A percentile compares a stretch with the other conserved stretches of the same genome.
Evolutionary conservation across 2,329 filamentous ascomycete genomes (phyloP).

Genomic region (Paracamarosporium sp.): DNA sequence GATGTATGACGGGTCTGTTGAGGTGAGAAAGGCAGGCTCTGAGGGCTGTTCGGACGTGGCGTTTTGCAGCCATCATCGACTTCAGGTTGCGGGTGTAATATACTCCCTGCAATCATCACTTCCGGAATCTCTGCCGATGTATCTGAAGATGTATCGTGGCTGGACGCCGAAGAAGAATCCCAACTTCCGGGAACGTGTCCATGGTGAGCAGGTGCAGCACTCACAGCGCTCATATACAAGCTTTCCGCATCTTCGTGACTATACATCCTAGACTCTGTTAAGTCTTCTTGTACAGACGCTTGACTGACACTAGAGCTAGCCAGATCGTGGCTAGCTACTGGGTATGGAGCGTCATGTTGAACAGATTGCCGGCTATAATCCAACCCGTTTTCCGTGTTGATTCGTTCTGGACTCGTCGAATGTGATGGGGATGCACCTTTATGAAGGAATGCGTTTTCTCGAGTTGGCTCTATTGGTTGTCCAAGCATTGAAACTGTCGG

Average conservation of each 20-base stretch:
- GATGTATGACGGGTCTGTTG: neutral
- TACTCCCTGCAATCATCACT: conserved; percentile 39
- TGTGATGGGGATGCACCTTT: conserved; percentile 14
- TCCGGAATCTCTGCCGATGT: conserved; percentile 33
- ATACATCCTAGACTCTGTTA: conserved; percentile 68
- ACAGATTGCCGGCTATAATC: conserved; percentile 20
- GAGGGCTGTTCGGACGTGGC: conserved; percentile 44
- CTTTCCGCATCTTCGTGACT: conserved; percentile 83
- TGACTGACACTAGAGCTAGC: neutral
- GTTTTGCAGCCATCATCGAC: conserved; percentile 47
- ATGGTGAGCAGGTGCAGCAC: conserved; percentile 41
- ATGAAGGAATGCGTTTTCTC: conserved; percentile 10
- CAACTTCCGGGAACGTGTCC: conserved; percentile 51
- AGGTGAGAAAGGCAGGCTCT: conserved; percentile 29
- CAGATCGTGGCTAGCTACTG: neutral
- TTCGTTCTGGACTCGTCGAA: conserved; percentile 12
- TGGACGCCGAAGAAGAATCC: conserved; percentile 45
- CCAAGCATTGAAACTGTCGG: conserved; percentile 33
- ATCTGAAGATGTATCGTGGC: conserved; percentile 35
- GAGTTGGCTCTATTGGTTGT: conserved; percentile 19
- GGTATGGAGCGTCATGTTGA: conserved; percentile 7
- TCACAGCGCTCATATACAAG: conserved; percentile 81
- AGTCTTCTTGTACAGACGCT: conserved; percentile 25
- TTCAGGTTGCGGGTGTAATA: conserved; percentile 34
- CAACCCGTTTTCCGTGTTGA: conserved; percentile 19